These are phyloP conservation scores for Eimeria tenella DNA, from an alignment of 169 alveolate species.

Conservation along the genomic window DNA sequence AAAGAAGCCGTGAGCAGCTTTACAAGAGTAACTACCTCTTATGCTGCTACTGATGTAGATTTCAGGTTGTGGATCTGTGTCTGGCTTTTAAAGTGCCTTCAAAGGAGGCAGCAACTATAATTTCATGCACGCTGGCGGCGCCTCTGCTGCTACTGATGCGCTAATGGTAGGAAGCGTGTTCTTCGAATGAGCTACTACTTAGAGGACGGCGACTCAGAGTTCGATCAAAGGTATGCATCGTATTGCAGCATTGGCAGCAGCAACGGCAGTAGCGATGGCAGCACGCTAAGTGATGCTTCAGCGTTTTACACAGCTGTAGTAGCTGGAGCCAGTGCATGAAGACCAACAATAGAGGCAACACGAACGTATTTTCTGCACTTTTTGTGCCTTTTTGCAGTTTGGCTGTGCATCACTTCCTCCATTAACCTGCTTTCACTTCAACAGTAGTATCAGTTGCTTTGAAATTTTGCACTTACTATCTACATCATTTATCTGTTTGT, in stretches of 20 bases:
- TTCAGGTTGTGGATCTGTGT: neutral
- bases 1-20: conserved; percentile 2
- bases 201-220: neutral
- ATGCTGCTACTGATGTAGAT: neutral
- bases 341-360: neutral
- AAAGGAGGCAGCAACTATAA: neutral
- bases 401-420: neutral
- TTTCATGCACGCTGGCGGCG: neutral
- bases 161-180: neutral
- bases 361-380: neutral
- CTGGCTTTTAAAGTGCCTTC: neutral
- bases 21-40: neutral
- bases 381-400: neutral
- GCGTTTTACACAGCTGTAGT: neutral
- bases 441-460: neutral
- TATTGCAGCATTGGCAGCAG: neutral
- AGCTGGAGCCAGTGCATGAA: neutral
- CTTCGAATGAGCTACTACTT: neutral
- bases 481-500: neutral
- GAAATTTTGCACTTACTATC: neutral
- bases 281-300: neutral
- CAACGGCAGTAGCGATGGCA: neutral
- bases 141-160: conserved; percentile 16
- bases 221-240: neutral
- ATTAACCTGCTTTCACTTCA: neutral